Conservation (phyloP, 352 stramenopile species). For the Elongisporangium undulatum region DNA sequence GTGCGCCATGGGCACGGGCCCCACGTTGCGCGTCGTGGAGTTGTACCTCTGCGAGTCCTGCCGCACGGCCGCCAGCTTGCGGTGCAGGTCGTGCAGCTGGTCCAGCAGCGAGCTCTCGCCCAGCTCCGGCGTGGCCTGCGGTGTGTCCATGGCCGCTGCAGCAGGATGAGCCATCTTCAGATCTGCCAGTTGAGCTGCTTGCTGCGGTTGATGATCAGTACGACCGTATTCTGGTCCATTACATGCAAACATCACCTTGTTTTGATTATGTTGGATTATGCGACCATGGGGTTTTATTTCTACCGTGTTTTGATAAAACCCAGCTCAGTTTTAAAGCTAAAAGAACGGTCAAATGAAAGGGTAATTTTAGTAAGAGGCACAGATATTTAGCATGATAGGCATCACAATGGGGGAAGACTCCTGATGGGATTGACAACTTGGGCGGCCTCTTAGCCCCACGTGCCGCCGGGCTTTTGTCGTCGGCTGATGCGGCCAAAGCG, state of each 20-base stretch:
- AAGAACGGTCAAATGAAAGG: not conserved
- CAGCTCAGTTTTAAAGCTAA: not conserved
- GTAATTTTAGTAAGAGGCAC: not conserved
- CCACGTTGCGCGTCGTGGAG: slow-evolving; percentile 48
- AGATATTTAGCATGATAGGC: too few relatives aligned
- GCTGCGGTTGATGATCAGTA: not conserved
- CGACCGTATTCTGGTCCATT: not conserved
- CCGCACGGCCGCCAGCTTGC: slow-evolving; percentile 59
- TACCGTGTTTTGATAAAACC: not conserved
- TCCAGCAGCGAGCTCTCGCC: slow-evolving; percentile 73
- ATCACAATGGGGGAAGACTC: not conserved
- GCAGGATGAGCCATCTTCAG: not conserved
- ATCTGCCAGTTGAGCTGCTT: not conserved
- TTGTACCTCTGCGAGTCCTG: slow-evolving; percentile 75
- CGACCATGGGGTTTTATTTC: not conserved
- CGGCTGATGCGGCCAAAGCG: slow-evolving; percentile 67
- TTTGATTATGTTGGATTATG: not conserved
- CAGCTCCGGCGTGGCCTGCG: slow-evolving; percentile 20
- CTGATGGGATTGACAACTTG: not conserved
- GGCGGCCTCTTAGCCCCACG: slow-evolving; percentile 23
- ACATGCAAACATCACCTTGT: not conserved
- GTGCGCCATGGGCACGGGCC: slow-evolving; percentile 67
- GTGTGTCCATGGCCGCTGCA: too few relatives aligned
- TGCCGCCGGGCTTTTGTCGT: slow-evolving; percentile 28
- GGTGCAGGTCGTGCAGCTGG: slow-evolving; percentile 75